phyloP scores from a whole-genome alignment of 257 asterid genomes.

The Galeopsis tetrahit region DNA sequence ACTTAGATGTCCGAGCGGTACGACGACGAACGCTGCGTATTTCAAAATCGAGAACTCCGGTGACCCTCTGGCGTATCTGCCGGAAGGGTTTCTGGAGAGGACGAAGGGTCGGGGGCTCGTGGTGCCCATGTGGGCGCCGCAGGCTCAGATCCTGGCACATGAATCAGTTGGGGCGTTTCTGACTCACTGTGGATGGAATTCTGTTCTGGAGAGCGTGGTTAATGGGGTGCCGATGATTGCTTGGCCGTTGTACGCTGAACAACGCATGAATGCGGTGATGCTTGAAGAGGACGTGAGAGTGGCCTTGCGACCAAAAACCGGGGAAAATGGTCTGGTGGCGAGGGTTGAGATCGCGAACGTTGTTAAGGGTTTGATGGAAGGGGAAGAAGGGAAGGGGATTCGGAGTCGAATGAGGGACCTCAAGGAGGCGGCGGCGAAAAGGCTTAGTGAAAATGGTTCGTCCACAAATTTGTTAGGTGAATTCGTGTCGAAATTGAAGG shows the following conservation, averaged over 20 bases:
- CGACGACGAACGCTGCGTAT: conserved; percentile 35
- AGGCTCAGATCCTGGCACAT: conserved; percentile 50
- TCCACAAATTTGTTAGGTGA: conserved; percentile 38
- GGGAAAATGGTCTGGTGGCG: conserved; percentile 50
- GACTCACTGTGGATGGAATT: conserved; percentile 82
- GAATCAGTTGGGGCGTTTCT: conserved; percentile 47
- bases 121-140: conserved; percentile 64
- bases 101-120: conserved; percentile 48
- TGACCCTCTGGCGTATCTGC: conserved; percentile 57
- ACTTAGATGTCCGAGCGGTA: conserved; percentile 45
- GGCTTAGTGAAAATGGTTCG: conserved; percentile 38
- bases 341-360: conserved; percentile 50
- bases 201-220: conserved; percentile 55
- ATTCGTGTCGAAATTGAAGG: conserved; percentile 43
- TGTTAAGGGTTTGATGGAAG: conserved; percentile 62
- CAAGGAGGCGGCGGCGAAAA: conserved; percentile 55
- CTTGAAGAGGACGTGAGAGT: conserved; percentile 51
- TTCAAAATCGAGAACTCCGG: conserved; percentile 32
- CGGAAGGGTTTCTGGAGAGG: conserved; percentile 51
- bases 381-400: conserved; percentile 63
- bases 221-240: conserved; percentile 72
- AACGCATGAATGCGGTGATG: conserved; percentile 68
- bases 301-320: conserved; percentile 48
- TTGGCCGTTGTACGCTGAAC: conserved; percentile 91
- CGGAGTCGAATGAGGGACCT: conserved; percentile 57